phyloP scores from a whole-genome alignment of 2,329 filamentous ascomycete genomes.

The Clarireedia paspali region DNA sequence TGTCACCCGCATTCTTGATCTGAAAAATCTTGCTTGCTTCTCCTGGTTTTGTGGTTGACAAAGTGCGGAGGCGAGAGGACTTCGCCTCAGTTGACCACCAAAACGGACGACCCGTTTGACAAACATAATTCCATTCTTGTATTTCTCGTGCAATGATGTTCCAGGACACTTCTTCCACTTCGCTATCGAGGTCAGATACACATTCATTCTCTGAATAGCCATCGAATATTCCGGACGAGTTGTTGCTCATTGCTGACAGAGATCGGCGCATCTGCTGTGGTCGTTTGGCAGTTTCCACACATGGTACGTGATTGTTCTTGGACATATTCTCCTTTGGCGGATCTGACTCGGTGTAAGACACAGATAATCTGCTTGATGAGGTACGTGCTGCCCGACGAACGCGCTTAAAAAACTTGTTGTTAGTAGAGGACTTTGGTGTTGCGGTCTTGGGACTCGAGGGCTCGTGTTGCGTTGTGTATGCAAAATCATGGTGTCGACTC shows the following conservation, averaged over 20 bases:
- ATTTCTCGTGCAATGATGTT: slow-evolving; percentile 26
- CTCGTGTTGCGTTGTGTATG: slow-evolving; percentile 1
- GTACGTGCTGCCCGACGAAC: slow-evolving; percentile 5
- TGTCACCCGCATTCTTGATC: not conserved
- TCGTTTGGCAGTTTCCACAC: slow-evolving; percentile 14
- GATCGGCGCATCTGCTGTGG: slow-evolving; percentile 11
- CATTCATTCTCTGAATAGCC: slow-evolving; percentile 9
- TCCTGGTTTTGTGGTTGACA: slow-evolving; percentile 4
- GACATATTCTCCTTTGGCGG: slow-evolving; percentile 10
- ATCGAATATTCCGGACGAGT: slow-evolving; percentile 9
- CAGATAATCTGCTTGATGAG: slow-evolving; percentile 1
- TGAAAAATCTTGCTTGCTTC: not conserved
- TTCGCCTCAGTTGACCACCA: slow-evolving; percentile 28
- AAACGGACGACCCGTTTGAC: slow-evolving; percentile 25
- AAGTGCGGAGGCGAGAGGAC: slow-evolving; percentile 12
- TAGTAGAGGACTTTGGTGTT: not conserved
- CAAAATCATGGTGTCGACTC: slow-evolving; percentile 1
- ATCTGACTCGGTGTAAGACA: slow-evolving; percentile 1
- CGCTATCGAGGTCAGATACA: slow-evolving; percentile 1
- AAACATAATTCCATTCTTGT: slow-evolving; percentile 27
- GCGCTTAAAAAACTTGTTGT: slow-evolving; percentile 1
- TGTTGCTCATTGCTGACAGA: slow-evolving; percentile 23
- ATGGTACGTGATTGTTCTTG: slow-evolving; percentile 21
- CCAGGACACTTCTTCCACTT: slow-evolving; percentile 18
- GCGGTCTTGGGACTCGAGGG: not conserved